Conservation (phyloP, 1,139 yeast genomes). For the Saccharomyces pastorianus region DNA sequence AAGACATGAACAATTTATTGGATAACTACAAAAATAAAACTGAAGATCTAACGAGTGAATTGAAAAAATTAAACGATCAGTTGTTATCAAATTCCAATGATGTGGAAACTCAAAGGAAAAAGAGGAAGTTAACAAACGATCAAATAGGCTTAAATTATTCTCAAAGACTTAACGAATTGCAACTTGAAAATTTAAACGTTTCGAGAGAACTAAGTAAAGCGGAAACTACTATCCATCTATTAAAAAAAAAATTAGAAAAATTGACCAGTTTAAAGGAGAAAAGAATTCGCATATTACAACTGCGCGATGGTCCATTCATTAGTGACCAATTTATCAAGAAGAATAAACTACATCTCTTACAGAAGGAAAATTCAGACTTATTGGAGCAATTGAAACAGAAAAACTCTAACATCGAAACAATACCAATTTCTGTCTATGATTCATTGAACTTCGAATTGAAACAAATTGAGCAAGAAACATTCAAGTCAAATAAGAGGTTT, state of each 20-base stretch:
- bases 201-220: constrained; percentile 36
- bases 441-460: constrained; percentile 51
- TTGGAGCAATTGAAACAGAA: constrained; percentile 16
- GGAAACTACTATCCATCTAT: constrained; percentile 32
- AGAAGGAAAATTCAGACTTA: constrained; percentile 56
- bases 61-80: constrained; percentile 30
- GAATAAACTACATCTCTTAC: constrained; percentile 43
- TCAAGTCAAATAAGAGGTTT: constrained; percentile 48
- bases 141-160: constrained; percentile 28
- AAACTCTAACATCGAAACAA: constrained; percentile 20
- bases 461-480: constrained; percentile 42
- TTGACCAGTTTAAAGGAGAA: constrained; percentile 34
- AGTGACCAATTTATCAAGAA: constrained; percentile 58
- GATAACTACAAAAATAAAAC: constrained; percentile 53
- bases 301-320: constrained; percentile 60
- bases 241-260: constrained; percentile 34
- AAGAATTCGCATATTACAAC: constrained; percentile 49
- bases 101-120: not conserved
- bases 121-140: constrained; percentile 30
- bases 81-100: constrained; percentile 18
- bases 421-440: constrained; percentile 62
- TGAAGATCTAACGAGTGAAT: constrained; percentile 36
- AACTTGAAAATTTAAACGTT: constrained; percentile 39
- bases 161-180: constrained; percentile 34
- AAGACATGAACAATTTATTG: constrained; percentile 36